Evolutionary conservation across 208 protist species (phyloP).

Genomic region (Leishmania martiniquensis): DNA sequence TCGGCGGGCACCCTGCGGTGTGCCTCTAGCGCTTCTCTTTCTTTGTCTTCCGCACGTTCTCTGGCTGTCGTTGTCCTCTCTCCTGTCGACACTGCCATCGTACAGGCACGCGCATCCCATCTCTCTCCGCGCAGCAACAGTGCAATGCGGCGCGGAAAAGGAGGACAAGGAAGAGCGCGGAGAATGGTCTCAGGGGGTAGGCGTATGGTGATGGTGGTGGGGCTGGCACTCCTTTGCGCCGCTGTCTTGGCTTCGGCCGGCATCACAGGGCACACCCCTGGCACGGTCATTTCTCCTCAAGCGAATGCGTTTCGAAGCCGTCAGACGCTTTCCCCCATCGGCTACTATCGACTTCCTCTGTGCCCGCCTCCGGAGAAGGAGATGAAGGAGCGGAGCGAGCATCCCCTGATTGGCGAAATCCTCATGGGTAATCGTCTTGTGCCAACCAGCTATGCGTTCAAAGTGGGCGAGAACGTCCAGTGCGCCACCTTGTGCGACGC

Average conservation of each 20-base stretch:
- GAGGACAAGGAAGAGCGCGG: neutral
- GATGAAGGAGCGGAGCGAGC: conserved; percentile 30
- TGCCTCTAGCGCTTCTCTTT: neutral
- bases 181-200: neutral
- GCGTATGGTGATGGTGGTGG: neutral
- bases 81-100: no score
- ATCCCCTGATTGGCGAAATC: conserved; percentile 95
- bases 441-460: conserved; percentile 88
- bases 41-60: no score
- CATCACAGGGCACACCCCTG: conserved; percentile 16
- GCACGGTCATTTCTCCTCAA: conserved; percentile 28
- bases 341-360: conserved; percentile 94
- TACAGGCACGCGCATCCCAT: no score
- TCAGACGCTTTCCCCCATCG: conserved; percentile 91
- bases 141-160: neutral
- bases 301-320: conserved; percentile 93
- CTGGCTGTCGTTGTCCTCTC: no score
- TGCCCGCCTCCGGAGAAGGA: conserved; percentile 60
- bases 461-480: conserved; percentile 31
- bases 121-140: neutral
- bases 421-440: conserved; percentile 94
- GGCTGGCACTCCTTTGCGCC: conserved; percentile 17
- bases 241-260: neutral
- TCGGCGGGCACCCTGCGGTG: neutral
- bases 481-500: conserved; percentile 49